phyloP scores from a whole-genome alignment of 1,284 basidiomycete genomes.

The Sparassis latifolia region DNA sequence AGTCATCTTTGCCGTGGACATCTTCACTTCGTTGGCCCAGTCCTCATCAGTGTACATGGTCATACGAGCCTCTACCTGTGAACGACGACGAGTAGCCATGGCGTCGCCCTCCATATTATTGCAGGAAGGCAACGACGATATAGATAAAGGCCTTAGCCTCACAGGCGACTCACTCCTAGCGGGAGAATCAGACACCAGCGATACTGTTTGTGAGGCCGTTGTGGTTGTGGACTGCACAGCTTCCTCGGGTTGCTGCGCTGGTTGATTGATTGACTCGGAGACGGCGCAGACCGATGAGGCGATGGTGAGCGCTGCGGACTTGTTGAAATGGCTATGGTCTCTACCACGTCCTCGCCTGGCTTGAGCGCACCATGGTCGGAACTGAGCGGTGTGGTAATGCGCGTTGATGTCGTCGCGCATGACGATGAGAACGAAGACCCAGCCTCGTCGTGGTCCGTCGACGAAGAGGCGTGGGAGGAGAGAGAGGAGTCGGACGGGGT shows the following conservation, averaged over 20 bases:
- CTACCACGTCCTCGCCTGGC: constrained; percentile 6
- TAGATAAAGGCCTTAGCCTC: too few species aligned
- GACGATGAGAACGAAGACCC: constrained; percentile 25
- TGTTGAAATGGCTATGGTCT: constrained; percentile 21
- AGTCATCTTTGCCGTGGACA: constrained; percentile 1
- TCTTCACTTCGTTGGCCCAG: constrained; percentile 52
- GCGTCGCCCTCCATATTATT: neutral
- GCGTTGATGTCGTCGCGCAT: constrained; percentile 19
- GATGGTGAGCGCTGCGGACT: constrained; percentile 6
- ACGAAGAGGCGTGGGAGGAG: constrained; percentile 33
- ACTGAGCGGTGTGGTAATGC: constrained; percentile 19
- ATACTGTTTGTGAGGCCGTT: too few species aligned
- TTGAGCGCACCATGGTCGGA: constrained; percentile 3
- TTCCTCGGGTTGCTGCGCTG: too few species aligned
- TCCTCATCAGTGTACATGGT: constrained; percentile 42
- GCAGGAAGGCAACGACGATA: too few species aligned
- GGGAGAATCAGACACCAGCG: too few species aligned
- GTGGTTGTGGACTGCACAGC: too few species aligned
- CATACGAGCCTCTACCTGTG: constrained; percentile 21
- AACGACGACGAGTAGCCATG: constrained; percentile 18
- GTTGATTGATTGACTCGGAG: too few species aligned
- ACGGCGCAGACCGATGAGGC: too few species aligned
- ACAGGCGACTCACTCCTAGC: too few species aligned
- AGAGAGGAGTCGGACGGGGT: constrained; percentile 25
- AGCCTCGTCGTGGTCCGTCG: constrained; percentile 22